phyloP scores from a whole-genome alignment of 2,329 filamentous ascomycete species.

The Lachnellula occidentalis region DNA sequence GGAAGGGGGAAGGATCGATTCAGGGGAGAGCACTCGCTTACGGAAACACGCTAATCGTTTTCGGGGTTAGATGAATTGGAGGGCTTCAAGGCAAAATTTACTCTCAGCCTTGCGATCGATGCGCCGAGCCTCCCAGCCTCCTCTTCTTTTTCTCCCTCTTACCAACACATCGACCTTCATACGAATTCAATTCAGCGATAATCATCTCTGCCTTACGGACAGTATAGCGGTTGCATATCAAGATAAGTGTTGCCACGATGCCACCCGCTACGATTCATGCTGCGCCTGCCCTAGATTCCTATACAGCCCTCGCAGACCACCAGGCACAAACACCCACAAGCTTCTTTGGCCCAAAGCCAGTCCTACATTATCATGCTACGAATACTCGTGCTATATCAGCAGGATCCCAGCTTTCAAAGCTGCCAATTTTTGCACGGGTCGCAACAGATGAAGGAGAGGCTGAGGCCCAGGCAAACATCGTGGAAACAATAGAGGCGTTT shows the following conservation, averaged over 20 bases:
- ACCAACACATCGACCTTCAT: not conserved
- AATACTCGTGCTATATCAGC: conserved; percentile 54
- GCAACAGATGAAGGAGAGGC: conserved; percentile 30
- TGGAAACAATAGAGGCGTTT: conserved; percentile 46
- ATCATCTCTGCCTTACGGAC: too few species aligned
- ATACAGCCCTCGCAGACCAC: conserved; percentile 61
- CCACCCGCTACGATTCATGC: conserved; percentile 47
- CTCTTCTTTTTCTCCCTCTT: not conserved
- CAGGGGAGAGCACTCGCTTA: too few species aligned
- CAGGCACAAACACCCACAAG: conserved; percentile 66
- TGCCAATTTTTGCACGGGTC: conserved; percentile 44
- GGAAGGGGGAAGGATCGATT: too few species aligned
- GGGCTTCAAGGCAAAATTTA: too few species aligned
- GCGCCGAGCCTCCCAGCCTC: not conserved
- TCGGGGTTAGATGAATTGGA: too few species aligned
- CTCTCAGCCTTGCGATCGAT: not conserved
- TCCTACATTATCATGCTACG: conserved; percentile 60
- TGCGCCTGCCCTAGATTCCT: conserved; percentile 53
- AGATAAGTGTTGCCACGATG: conserved; percentile 13
- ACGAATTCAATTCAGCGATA: too few species aligned
- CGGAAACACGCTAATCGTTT: too few species aligned
- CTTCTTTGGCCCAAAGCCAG: conserved; percentile 66
- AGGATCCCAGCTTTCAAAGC: conserved; percentile 45
- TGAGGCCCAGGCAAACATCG: conserved; percentile 7
- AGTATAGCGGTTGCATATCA: too few species aligned